phyloP scores from a whole-genome alignment of 768 basidiomycete genomes.

The Ramaria rubella region DNA sequence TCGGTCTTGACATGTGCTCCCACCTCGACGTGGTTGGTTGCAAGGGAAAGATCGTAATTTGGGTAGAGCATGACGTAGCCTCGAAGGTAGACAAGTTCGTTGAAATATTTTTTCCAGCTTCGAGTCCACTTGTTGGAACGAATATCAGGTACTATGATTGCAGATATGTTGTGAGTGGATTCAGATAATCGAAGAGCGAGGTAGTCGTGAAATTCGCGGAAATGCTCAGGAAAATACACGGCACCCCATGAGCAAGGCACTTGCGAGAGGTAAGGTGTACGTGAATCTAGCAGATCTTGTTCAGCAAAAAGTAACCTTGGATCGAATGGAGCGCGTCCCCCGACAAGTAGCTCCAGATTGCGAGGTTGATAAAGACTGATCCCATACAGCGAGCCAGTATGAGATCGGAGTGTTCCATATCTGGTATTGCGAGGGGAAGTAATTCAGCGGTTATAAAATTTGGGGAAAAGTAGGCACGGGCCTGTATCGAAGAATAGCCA shows the following conservation, averaged over 20 bases:
- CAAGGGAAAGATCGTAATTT: constrained; percentile 69
- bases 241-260: constrained; percentile 92
- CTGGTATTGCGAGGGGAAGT: constrained; percentile 28
- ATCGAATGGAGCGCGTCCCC: constrained; percentile 63
- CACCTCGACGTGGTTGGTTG: constrained; percentile 86
- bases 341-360: constrained; percentile 62
- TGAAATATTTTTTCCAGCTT: constrained; percentile 89
- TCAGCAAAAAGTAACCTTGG: constrained; percentile 51
- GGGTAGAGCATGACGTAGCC: constrained; percentile 89
- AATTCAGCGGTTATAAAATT: constrained; percentile 3
- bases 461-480: constrained; percentile 22
- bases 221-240: constrained; percentile 82
- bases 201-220: constrained; percentile 82
- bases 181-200: constrained; percentile 66
- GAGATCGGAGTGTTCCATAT: constrained; percentile 41
- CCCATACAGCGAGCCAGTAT: constrained; percentile 55
- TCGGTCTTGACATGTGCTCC: constrained; percentile 70
- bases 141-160: constrained; percentile 59
- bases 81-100: constrained; percentile 74
- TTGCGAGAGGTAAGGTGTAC: constrained; percentile 75
- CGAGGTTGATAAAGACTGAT: constrained; percentile 86
- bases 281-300: constrained; percentile 33
- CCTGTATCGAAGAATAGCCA: constrained; percentile 73
- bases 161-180: constrained; percentile 28
- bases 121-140: constrained; percentile 76